A percentile compares a stretch with the other conserved stretches of the same genome.
Conservation (phyloP, 1,284 basidiomycete genomes). For the Cryptococcus wingfieldii region DNA sequence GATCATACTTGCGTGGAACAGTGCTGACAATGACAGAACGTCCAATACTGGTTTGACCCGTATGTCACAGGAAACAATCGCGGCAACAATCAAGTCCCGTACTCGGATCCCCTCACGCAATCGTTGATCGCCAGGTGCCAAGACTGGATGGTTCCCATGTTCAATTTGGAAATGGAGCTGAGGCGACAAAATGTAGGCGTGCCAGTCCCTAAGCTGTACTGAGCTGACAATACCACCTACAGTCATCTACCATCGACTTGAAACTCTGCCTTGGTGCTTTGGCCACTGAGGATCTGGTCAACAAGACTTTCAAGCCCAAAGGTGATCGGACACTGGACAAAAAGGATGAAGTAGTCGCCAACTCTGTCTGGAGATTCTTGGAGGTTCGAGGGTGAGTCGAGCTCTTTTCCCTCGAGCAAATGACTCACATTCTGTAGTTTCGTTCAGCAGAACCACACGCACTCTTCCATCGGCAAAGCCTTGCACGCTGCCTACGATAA, state of each 20-base stretch:
- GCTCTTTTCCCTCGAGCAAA: background rate
- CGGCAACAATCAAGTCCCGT: slow-evolving; percentile 54
- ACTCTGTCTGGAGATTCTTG: slow-evolving; percentile 96
- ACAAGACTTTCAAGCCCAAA: slow-evolving; percentile 56
- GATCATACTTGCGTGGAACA: background rate
- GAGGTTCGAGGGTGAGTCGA: slow-evolving; percentile 77
- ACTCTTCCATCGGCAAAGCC: slow-evolving; percentile 83
- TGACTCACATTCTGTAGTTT: slow-evolving; percentile 52
- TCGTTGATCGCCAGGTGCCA: slow-evolving; percentile 81
- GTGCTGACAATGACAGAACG: slow-evolving; percentile 27
- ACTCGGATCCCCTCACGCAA: slow-evolving; percentile 71
- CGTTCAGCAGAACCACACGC: slow-evolving; percentile 77
- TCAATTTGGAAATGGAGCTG: slow-evolving; percentile 87
- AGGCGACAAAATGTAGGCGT: slow-evolving; percentile 85
- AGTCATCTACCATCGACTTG: slow-evolving; percentile 97
- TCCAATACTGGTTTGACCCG: slow-evolving; percentile 52
- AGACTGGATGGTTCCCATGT: slow-evolving; percentile 87
- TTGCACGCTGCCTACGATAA: slow-evolving; percentile 75
- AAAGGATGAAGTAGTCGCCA: slow-evolving; percentile 97
- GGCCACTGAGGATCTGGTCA: slow-evolving; percentile 67
- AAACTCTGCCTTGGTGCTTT: slow-evolving; percentile 91
- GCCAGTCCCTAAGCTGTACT: background rate
- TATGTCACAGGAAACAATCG: slow-evolving; percentile 19
- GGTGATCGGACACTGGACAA: slow-evolving; percentile 70
- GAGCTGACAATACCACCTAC: background rate